phyloP scores from a whole-genome alignment of 2,329 filamentous ascomycete genomes.

The Fusarium veterinarium region DNA sequence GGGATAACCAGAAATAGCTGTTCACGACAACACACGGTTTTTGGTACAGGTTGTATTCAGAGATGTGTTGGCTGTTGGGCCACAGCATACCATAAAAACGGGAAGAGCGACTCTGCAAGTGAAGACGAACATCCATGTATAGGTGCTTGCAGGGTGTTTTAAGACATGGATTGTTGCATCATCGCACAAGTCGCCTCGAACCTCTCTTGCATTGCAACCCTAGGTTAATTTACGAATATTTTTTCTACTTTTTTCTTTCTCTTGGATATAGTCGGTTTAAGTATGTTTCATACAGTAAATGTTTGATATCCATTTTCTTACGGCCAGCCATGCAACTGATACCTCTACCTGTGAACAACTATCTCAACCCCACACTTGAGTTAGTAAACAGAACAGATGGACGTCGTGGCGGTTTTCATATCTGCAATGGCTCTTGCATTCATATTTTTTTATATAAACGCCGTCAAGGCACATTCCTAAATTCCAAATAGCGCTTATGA shows the following conservation, averaged over 20 bases:
- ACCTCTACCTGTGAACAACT: not conserved
- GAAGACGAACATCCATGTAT: not conserved
- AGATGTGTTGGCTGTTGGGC: conserved; percentile 15
- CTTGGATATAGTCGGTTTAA: not conserved
- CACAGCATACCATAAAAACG: not conserved
- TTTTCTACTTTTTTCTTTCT: not conserved
- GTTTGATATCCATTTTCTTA: not conserved
- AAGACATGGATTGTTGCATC: conserved; percentile 4
- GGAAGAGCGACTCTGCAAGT: not conserved
- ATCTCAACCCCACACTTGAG: conserved; percentile 13
- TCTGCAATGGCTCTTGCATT: not conserved
- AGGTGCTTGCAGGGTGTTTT: not conserved
- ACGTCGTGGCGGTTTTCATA: not conserved
- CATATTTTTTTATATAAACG: not conserved
- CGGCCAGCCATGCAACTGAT: not conserved
- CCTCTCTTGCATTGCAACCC: not conserved
- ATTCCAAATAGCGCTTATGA: conserved; percentile 59
- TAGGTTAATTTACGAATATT: not conserved
- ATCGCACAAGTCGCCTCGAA: not conserved
- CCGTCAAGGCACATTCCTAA: not conserved
- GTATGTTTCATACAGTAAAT: not conserved
- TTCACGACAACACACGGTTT: conserved; percentile 19
- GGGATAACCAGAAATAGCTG: conserved; percentile 23
- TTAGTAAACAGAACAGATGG: not conserved
- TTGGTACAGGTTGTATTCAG: not conserved